phyloP scores from a whole-genome alignment of 192 early-diverging fungal genomes.

The Pilobolus umbonatus region DNA sequence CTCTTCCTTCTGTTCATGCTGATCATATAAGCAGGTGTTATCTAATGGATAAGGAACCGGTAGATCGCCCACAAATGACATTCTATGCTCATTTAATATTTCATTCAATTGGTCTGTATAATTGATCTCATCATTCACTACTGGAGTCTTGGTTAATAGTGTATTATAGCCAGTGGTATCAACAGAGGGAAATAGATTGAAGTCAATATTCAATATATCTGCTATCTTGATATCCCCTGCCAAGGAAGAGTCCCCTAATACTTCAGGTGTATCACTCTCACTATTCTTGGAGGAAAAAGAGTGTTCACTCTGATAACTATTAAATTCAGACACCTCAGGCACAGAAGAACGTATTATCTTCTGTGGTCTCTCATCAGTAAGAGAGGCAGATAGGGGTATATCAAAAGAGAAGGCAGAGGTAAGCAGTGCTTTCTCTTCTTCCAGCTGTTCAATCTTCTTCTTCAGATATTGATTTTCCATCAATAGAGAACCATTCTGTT shows the following conservation, averaged over 20 bases:
- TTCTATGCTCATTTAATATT: neutral
- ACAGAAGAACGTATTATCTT: neutral
- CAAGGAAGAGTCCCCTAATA: too few relatives aligned
- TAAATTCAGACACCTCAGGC: too few relatives aligned
- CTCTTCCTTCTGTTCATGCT: neutral
- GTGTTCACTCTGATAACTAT: too few relatives aligned
- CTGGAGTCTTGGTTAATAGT: too few relatives aligned
- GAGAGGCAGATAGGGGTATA: neutral
- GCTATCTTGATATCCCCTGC: too few relatives aligned
- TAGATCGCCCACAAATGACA: constrained; percentile 1
- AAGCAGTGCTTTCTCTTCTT: constrained; percentile 2
- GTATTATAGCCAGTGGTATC: too few relatives aligned
- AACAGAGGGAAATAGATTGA: too few relatives aligned
- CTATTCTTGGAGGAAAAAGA: too few relatives aligned
- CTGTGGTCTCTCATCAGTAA: neutral
- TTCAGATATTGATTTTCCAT: constrained; percentile 9
- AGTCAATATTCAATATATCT: too few relatives aligned
- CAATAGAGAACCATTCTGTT: neutral
- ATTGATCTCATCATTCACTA: neutral
- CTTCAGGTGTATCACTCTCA: too few relatives aligned
- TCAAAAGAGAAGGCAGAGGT: neutral
- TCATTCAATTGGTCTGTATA: neutral
- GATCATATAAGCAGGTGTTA: neutral
- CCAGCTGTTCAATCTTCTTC: neutral
- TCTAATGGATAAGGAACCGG: neutral